Evolutionary conservation across 2,329 filamentous ascomycete genomes (phyloP).

Genomic region (Coniella lustricola): DNA sequence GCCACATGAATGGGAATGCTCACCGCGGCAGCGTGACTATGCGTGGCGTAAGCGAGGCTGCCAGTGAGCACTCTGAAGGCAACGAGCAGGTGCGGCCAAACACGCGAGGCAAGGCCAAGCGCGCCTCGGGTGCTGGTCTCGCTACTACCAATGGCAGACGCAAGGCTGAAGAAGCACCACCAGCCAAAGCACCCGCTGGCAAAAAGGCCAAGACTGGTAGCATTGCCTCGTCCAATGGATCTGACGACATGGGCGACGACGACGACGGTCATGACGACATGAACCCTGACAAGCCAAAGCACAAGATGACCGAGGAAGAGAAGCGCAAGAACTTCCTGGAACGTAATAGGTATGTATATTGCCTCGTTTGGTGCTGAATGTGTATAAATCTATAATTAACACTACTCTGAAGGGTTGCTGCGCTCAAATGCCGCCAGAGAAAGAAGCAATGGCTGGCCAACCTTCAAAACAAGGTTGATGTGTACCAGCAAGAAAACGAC

Average conservation of each 20-base stretch:
- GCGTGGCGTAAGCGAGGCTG: constrained; percentile 58
- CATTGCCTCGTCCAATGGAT: constrained; percentile 21
- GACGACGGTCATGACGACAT: constrained; percentile 50
- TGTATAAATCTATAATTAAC: neutral
- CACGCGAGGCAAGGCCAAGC: constrained; percentile 63
- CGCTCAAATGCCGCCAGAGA: constrained; percentile 90
- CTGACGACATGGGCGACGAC: constrained; percentile 34
- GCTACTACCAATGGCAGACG: constrained; percentile 58
- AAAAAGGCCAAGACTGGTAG: constrained; percentile 63
- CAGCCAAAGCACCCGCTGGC: constrained; percentile 49
- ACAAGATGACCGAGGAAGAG: constrained; percentile 96
- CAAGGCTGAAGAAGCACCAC: constrained; percentile 63
- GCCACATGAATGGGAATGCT: constrained; percentile 41
- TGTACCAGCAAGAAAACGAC: constrained; percentile 89
- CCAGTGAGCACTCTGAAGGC: constrained; percentile 66
- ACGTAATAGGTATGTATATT: constrained; percentile 70
- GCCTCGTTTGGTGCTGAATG: neutral
- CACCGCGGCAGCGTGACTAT: constrained; percentile 36
- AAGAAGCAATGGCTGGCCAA: constrained; percentile 99
- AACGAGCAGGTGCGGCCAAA: constrained; percentile 61
- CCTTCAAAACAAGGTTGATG: constrained; percentile 87
- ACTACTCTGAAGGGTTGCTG: constrained; percentile 63
- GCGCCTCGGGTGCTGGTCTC: constrained; percentile 37
- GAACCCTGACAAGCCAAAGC: constrained; percentile 53
- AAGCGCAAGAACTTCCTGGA: constrained; percentile 98